Evolutionary conservation across 441 rosid genomes (phyloP).

Genomic region (Jatropha multifida): DNA sequence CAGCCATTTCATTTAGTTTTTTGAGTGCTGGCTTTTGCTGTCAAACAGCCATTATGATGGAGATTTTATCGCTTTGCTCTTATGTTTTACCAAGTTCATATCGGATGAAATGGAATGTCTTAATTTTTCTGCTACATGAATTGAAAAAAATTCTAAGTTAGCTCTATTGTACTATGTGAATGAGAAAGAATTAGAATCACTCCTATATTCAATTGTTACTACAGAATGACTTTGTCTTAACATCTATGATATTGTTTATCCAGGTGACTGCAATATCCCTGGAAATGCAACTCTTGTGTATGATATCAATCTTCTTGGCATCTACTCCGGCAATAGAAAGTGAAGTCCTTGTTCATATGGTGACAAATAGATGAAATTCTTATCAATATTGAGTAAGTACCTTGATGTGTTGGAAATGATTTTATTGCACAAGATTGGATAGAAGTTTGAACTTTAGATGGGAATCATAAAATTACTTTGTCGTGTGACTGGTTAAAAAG

Average conservation of each 20-base stretch:
- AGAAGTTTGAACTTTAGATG: neutral
- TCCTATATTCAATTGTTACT: neutral
- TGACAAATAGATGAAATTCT: conserved; percentile 6
- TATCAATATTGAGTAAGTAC: conserved; percentile 28
- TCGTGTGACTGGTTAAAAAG: neutral
- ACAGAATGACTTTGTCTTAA: conserved; percentile 13
- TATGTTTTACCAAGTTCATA: conserved; percentile 5
- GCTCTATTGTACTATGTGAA: neutral
- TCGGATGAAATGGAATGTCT: neutral
- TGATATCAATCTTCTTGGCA: conserved; percentile 71
- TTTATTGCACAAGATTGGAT: conserved; percentile 6
- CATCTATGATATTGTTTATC: conserved; percentile 19
- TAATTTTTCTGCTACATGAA: neutral
- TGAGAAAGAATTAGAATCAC: neutral
- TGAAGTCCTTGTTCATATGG: conserved; percentile 26
- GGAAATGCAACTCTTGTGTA: conserved; percentile 88
- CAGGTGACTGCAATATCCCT: conserved; percentile 94
- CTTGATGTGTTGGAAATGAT: conserved; percentile 12
- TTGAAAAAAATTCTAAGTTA: neutral
- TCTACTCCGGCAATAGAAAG: conserved; percentile 76
- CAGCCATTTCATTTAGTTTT: neutral
- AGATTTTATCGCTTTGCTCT: neutral
- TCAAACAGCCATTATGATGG: conserved; percentile 5
- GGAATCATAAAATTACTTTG: neutral
- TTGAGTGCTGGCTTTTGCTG: neutral